Evolutionary conservation across 2,329 filamentous ascomycete genomes (phyloP).

Genomic region (Podosphaera aphanis): DNA sequence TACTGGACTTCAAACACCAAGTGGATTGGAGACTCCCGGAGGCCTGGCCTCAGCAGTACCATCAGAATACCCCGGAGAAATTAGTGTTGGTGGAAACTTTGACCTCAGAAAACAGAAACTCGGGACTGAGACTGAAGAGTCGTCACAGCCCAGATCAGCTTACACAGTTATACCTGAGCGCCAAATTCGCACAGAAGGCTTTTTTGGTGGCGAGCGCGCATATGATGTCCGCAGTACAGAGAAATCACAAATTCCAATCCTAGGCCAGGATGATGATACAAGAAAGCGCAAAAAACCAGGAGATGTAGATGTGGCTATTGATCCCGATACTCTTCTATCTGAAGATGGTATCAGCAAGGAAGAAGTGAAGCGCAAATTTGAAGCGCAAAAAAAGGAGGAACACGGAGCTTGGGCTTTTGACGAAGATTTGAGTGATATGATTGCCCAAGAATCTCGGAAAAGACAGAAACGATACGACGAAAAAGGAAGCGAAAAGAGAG

Average conservation of each 20-base stretch:
- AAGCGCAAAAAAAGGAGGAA: slow-evolving; percentile 42
- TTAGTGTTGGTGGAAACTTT: slow-evolving; percentile 65
- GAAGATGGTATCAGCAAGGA: slow-evolving; percentile 68
- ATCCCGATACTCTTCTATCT: slow-evolving; percentile 54
- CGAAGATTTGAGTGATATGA: slow-evolving; percentile 88
- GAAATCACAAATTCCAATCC: slow-evolving; percentile 38
- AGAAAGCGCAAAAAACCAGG: slow-evolving; percentile 88
- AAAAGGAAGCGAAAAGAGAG: slow-evolving; percentile 35
- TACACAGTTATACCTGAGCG: slow-evolving; percentile 82
- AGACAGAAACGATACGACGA: slow-evolving; percentile 73
- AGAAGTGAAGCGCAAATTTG: slow-evolving; percentile 57
- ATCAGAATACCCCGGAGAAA: slow-evolving; percentile 52
- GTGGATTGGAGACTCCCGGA: slow-evolving; percentile 57
- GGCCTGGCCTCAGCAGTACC: slow-evolving; percentile 62
- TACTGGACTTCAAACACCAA: slow-evolving; percentile 48
- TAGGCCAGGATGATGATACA: slow-evolving; percentile 53
- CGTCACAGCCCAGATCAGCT: slow-evolving; percentile 47
- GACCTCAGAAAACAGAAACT: slow-evolving; percentile 70
- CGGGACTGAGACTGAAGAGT: slow-evolving; percentile 74
- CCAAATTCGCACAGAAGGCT: slow-evolving; percentile 64
- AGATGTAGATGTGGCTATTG: slow-evolving; percentile 79
- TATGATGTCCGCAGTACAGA: slow-evolving; percentile 56
- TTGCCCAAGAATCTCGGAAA: slow-evolving; percentile 79
- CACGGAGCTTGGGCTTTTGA: slow-evolving; percentile 41
- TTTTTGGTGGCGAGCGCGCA: slow-evolving; percentile 84